Evolutionary conservation across 306 rosid genomes (phyloP).

Genomic region (Prunus mongolica): DNA sequence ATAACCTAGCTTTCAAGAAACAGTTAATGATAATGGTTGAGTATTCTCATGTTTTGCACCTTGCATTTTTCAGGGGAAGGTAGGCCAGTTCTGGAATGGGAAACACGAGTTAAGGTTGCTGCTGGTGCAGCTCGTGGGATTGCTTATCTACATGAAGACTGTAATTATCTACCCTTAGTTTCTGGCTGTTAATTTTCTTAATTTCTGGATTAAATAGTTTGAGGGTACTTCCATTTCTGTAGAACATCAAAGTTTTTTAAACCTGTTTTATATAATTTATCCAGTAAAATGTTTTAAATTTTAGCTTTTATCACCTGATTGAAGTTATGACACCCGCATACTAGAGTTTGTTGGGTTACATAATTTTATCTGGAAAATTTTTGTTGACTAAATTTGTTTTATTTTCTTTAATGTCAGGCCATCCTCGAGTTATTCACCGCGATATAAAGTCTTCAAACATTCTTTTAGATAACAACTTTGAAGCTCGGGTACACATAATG

Average conservation of each 20-base stretch:
- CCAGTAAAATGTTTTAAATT: background rate
- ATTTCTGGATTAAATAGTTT: background rate
- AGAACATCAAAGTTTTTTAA: background rate
- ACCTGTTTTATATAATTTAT: background rate
- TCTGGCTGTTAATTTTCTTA: background rate
- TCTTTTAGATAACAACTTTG: constrained; percentile 75
- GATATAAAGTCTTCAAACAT: constrained; percentile 97
- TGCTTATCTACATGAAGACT: constrained; percentile 95
- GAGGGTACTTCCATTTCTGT: background rate
- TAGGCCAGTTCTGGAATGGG: constrained; percentile 68
- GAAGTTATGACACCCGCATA: background rate
- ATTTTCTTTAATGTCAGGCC: constrained; percentile 48
- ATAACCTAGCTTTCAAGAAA: constrained; percentile 11
- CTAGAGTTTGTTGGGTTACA: background rate
- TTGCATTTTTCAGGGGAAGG: constrained; percentile 44
- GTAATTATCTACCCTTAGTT: constrained; percentile 46
- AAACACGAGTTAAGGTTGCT: constrained; percentile 72
- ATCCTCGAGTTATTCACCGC: constrained; percentile 91
- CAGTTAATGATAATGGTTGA: constrained; percentile 16
- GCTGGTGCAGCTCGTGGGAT: constrained; percentile 95
- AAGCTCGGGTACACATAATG: constrained; percentile 61
- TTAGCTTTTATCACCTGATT: background rate
- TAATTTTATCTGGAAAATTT: background rate
- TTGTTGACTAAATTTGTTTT: background rate
- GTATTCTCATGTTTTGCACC: constrained; percentile 16